Evolutionary conservation across 2,329 filamentous ascomycete genomes (phyloP).

Genomic region (Xylaria sp.): DNA sequence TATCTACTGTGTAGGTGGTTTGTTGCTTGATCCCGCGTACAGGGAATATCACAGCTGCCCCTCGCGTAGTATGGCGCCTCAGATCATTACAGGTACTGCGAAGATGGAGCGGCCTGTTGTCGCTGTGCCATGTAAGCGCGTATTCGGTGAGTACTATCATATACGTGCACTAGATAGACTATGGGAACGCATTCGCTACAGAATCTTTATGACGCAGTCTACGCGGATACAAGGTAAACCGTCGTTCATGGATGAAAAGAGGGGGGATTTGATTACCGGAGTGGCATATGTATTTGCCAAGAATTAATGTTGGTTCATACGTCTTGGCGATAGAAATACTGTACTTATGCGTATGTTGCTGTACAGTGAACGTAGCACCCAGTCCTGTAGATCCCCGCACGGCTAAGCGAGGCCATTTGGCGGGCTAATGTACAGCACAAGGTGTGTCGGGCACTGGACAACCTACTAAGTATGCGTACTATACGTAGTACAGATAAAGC

Average conservation of each 20-base stretch:
- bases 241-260: not conserved
- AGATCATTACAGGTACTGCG: not conserved
- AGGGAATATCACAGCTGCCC: not conserved
- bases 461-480: not conserved
- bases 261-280: not conserved
- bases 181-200: not conserved
- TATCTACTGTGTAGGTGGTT: not conserved
- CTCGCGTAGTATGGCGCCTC: not conserved
- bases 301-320: constrained; percentile 1
- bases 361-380: too few relatives aligned
- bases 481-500: not conserved
- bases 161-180: too few relatives aligned
- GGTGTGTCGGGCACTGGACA: not conserved
- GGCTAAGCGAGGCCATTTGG: constrained; percentile 17
- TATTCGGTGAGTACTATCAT: too few relatives aligned
- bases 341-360: too few relatives aligned
- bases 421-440: not conserved
- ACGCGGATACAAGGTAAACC: not conserved
- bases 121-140: not conserved
- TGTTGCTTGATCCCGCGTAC: constrained; percentile 2
- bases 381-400: not conserved
- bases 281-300: not conserved
- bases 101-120: not conserved
- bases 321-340: constrained; percentile 2
- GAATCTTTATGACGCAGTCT: not conserved